Evolutionary conservation across 2,329 filamentous ascomycete species (phyloP).

Genomic region (Aureobasidium mangrovei): DNA sequence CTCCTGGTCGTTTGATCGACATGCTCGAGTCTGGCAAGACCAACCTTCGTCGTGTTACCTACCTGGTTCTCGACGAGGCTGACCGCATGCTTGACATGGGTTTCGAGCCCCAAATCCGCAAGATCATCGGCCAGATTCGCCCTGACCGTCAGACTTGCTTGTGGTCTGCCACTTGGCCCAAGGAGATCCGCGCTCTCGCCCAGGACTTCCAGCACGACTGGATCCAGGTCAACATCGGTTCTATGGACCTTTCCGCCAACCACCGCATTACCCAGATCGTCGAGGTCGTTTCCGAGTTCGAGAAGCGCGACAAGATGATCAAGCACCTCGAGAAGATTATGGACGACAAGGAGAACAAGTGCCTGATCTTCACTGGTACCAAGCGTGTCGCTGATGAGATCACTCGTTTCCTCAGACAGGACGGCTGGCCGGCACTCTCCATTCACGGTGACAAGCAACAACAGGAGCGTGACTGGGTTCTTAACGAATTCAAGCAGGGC

Average conservation of each 20-base stretch:
- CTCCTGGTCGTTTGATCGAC: slow-evolving; percentile 93
- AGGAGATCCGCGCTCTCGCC: slow-evolving; percentile 90
- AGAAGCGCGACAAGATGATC: slow-evolving; percentile 96
- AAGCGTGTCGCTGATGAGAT: slow-evolving; percentile 97
- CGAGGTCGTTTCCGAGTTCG: slow-evolving; percentile 89
- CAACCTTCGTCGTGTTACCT: slow-evolving; percentile 94
- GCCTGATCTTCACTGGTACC: slow-evolving; percentile 79
- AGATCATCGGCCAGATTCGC: slow-evolving; percentile 95
- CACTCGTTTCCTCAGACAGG: slow-evolving; percentile 91
- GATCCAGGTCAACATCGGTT: slow-evolving; percentile 98
- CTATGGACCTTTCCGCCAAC: slow-evolving; percentile 91
- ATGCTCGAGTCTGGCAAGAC: slow-evolving; percentile 98
- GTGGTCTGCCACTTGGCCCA: slow-evolving; percentile 99
- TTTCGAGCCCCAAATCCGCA: slow-evolving; percentile 98
- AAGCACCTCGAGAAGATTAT: slow-evolving; percentile 97
- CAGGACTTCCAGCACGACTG: slow-evolving; percentile 88
- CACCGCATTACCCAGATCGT: slow-evolving; percentile 97
- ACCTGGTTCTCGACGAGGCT: slow-evolving; percentile 95
- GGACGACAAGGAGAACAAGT: slow-evolving; percentile 93
- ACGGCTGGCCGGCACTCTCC: slow-evolving; percentile 94
- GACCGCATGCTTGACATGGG: slow-evolving; percentile 99
- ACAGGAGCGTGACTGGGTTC: slow-evolving; percentile 98
- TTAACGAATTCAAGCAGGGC: slow-evolving; percentile 98
- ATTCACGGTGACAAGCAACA: slow-evolving; percentile 99
- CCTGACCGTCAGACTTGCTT: slow-evolving; percentile 98